Conservation (phyloP, 2,329 filamentous ascomycete genomes). For the Penicillium corylophilum region DNA sequence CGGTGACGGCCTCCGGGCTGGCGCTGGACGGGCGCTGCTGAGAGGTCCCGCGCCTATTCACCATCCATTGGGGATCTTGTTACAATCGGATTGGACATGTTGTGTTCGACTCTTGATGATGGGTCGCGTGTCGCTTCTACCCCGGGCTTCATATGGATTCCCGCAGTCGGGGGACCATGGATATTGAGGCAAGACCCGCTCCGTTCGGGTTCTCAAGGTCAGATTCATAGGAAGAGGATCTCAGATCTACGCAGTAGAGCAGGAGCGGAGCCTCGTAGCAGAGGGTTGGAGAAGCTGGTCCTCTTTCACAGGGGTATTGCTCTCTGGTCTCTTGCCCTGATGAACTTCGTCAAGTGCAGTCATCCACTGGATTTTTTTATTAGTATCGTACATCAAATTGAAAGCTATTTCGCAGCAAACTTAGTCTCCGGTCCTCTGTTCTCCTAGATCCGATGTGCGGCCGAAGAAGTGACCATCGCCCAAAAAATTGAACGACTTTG, state of each 20-base stretch:
- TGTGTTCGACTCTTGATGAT: constrained; percentile 18
- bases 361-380: too few species aligned
- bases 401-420: too few species aligned
- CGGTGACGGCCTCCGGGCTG: constrained; percentile 26
- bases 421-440: too few species aligned
- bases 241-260: too few species aligned
- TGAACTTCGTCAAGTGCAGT: neutral
- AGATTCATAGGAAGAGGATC: neutral
- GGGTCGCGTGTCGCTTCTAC: neutral
- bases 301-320: neutral
- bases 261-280: too few species aligned
- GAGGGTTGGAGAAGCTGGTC: too few species aligned
- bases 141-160: neutral
- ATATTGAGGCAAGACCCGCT: neutral
- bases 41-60: constrained; percentile 37
- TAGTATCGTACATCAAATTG: too few species aligned
- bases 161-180: neutral
- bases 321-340: neutral
- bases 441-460: too few species aligned
- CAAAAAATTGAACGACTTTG: too few species aligned
- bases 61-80: constrained; percentile 36
- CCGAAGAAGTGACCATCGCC: too few species aligned
- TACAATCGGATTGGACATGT: constrained; percentile 37
- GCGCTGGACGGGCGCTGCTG: constrained; percentile 39
- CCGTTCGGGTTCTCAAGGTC: neutral